Conservation (phyloP, 768 basidiomycete species). For the Neoboletus subvelutipes region DNA sequence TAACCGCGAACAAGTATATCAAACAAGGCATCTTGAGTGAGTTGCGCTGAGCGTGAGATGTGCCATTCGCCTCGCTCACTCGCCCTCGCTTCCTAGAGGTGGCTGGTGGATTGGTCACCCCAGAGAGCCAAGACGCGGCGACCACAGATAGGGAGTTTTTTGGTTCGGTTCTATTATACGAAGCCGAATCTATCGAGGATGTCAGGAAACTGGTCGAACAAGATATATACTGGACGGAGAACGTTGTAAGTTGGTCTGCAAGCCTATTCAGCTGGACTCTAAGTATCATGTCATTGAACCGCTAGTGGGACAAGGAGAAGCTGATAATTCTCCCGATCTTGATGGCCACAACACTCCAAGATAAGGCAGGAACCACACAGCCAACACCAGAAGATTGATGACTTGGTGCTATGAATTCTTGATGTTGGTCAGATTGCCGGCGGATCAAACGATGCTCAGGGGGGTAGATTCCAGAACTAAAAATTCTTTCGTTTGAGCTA, state of each 20-base stretch:
- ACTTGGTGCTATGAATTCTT: neutral
- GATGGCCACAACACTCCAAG: slow-evolving; percentile 37
- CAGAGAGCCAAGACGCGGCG: slow-evolving; percentile 51
- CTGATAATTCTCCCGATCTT: slow-evolving; percentile 48
- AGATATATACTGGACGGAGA: slow-evolving; percentile 43
- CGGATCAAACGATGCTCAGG: slow-evolving; percentile 7
- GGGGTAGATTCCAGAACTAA: neutral
- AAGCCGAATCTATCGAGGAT: slow-evolving; percentile 52
- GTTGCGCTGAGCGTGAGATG: slow-evolving; percentile 22
- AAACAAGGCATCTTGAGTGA: slow-evolving; percentile 50
- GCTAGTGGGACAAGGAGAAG: slow-evolving; percentile 59
- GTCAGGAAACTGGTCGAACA: slow-evolving; percentile 39
- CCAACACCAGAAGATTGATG: slow-evolving; percentile 24
- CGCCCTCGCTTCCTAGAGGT: slow-evolving; percentile 36
- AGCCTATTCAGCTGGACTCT: neutral
- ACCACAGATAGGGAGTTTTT: slow-evolving; percentile 54
- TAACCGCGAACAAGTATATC: slow-evolving; percentile 41
- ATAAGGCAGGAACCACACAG: slow-evolving; percentile 23
- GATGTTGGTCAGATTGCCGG: neutral
- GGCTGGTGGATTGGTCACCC: slow-evolving; percentile 57
- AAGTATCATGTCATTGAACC: neutral
- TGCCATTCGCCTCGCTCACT: slow-evolving; percentile 6
- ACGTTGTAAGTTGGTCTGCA: slow-evolving; percentile 38
- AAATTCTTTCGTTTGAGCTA: neutral
- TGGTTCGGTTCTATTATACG: slow-evolving; percentile 56